Evolutionary conservation across 1,284 basidiomycete genomes (phyloP), one percentile per base, ranked within the genome.

Genomic region (Trichosporon sp.): DNA sequence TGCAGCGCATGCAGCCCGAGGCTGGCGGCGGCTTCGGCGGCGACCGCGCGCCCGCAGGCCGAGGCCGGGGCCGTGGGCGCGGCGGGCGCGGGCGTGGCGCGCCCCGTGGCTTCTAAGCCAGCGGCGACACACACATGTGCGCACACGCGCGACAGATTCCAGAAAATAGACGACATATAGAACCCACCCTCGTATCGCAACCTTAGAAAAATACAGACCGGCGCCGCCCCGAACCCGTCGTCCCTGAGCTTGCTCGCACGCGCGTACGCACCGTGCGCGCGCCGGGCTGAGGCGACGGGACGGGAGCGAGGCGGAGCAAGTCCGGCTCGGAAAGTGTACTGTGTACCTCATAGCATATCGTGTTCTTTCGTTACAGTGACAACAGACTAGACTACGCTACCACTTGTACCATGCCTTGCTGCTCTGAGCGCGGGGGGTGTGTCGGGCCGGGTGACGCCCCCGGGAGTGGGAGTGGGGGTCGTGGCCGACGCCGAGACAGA

Each of bases 11-110:
- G 70, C 65, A 72, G 51, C 32, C 64, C 18, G 47, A 56, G 29
- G 68, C 66, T 32, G 73, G 73, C 27, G 65, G 70, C 34, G 67
- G 62, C 38, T 38, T 60, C 23, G 62, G 69, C 56, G 35, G 34
- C 42, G 65, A 63, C 31, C 64, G 56, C n/a, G 56, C 27, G 27
- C 27, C 27, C 9, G 9, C 27, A 29, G 56, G 56, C 27, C 56
- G 71, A n/a, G 58, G 71, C 56, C 62, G 68, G 23, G 60, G 62
- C 13, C n/a, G 62, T 27, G 15, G 64, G 34, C 29, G 67, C 12
- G 21, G 64, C 3, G 65, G 56, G 12, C 53, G 65, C n/a, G 65
- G 65, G 2, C 53, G 65, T 60, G 65, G 65, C 21, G 38, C 27
- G 13, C 38, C 38, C 25, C 63, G 38, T 47, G 15, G 18, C 18